phyloP scores from a whole-genome alignment of 176 grass and related monocot species.

The Coix lacrymajobi region DNA sequence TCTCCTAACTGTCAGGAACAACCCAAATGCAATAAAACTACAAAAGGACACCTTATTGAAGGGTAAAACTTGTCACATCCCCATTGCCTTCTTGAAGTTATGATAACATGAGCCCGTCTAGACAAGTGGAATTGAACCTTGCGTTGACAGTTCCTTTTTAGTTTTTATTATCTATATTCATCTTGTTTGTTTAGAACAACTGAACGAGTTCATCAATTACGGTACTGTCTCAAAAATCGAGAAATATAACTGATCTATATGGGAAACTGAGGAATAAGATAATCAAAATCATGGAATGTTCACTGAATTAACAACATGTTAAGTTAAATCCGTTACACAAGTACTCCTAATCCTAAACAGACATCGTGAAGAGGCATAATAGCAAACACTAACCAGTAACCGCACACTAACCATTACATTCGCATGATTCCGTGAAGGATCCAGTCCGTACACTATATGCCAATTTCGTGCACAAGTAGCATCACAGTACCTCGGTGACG shows the following conservation, averaged over 20 bases:
- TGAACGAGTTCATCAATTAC: not conserved
- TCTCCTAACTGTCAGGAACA: not conserved
- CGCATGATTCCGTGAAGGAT: not conserved
- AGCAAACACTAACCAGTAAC: not conserved
- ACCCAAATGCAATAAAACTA: not conserved
- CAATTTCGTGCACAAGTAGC: not conserved
- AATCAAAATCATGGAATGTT: not conserved
- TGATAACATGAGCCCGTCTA: not conserved
- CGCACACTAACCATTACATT: not conserved
- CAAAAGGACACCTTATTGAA: not conserved
- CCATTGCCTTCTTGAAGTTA: not conserved
- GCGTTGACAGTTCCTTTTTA: not conserved
- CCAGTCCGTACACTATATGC: not conserved
- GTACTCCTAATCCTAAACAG: not conserved
- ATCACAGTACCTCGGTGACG: slow-evolving; percentile 56
- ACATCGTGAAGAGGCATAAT: not conserved
- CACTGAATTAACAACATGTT: not conserved
- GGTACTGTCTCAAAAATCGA: not conserved
- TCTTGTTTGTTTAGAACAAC: not conserved
- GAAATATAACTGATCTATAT: not conserved
- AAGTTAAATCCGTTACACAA: not conserved
- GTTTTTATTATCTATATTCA: not conserved
- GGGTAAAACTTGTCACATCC: not conserved
- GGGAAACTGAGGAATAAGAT: not conserved
- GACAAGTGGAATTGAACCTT: not conserved